Percentiles rank a stretch among this genome's conserved stretches.
Evolutionary conservation across 2,329 filamentous ascomycete genomes (phyloP).

Genomic region (Volutella citrinella): DNA sequence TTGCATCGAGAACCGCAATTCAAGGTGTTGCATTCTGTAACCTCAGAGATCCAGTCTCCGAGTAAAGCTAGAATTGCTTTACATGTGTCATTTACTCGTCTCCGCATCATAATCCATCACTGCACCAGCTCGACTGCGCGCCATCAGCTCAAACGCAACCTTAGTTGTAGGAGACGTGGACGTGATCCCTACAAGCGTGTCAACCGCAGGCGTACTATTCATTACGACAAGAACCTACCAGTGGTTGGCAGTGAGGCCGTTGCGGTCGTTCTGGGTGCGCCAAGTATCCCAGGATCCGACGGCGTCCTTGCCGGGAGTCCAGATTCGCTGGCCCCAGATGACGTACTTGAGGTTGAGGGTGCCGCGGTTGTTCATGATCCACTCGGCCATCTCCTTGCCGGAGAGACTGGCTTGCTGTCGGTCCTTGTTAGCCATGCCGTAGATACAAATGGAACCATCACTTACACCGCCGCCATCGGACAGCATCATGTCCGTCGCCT

Average conservation of each 20-base stretch:
- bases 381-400: conserved; percentile 44
- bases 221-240: conserved; percentile 28
- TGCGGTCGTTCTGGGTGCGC: conserved; percentile 41
- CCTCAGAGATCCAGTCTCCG: too few species aligned
- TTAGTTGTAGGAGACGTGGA: conserved; percentile 28
- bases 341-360: conserved; percentile 44
- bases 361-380: conserved; percentile 43
- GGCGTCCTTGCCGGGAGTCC: conserved; percentile 34
- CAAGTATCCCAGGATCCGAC: conserved; percentile 39
- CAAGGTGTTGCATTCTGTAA: too few species aligned
- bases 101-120: too few species aligned
- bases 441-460: too few species aligned
- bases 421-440: neutral
- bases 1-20: too few species aligned
- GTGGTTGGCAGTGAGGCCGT: conserved; percentile 40
- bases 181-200: conserved; percentile 20
- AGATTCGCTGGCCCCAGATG: conserved; percentile 50
- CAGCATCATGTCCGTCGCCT: conserved; percentile 37
- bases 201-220: neutral
- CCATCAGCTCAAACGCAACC: too few species aligned
- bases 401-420: conserved; percentile 32
- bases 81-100: too few species aligned
- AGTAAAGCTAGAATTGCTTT: too few species aligned
- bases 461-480: conserved; percentile 37
- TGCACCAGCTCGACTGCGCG: too few species aligned